Evolutionary conservation across 2,329 filamentous ascomycete genomes (phyloP), one percentile per base, ranked within the genome.

Genomic region (Neonectria faginata): DNA sequence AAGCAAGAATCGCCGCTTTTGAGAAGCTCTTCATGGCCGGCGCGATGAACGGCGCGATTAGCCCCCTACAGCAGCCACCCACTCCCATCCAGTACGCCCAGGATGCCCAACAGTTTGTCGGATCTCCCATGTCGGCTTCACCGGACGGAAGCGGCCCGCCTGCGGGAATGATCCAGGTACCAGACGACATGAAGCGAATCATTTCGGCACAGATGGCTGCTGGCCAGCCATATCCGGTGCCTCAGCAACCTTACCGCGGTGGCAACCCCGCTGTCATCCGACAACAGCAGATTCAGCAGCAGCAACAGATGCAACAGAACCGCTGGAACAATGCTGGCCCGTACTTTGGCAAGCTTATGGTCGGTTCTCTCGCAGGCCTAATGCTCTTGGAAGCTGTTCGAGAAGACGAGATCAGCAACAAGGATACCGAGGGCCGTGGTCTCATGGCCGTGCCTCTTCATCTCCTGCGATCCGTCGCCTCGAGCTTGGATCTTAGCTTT

Each of bases 301-400:
- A 82, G 45, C 79, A 83, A 36, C 81, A 82, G 58, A 82, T 82
- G 68, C 84, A 86, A 67, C 80, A 82, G 64, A 81, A 80, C 59
- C 80, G 84, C 39, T 90, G 88, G 87, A 83, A 82, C 56, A 84
- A 83, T 64, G 79, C 82, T 6, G 82, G 79, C 12, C 86, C 85
- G 1, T 90, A 89, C 66, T 85, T 87, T 62, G 88, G 87, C 56
- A 97, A 97, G 80, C 85, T 97, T 69, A 96, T 97, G 92, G 89
- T 97, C 5, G 95, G 95, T 45, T 95, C 94, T 18, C 86, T 98
- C 64, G 95, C 94, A 25, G 94, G 93, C 14, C 83, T 98, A 18
- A 97, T 98, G 94, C 86, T 97, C 36, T 81, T 97, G 70, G 94
- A 97, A 79, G 93, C 93, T 1, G 84, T 94, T 60, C 85, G 85